Base-by-base conservation (phyloP, 176 grass and related monocot species). In the Oryza longistaminata region DNA sequence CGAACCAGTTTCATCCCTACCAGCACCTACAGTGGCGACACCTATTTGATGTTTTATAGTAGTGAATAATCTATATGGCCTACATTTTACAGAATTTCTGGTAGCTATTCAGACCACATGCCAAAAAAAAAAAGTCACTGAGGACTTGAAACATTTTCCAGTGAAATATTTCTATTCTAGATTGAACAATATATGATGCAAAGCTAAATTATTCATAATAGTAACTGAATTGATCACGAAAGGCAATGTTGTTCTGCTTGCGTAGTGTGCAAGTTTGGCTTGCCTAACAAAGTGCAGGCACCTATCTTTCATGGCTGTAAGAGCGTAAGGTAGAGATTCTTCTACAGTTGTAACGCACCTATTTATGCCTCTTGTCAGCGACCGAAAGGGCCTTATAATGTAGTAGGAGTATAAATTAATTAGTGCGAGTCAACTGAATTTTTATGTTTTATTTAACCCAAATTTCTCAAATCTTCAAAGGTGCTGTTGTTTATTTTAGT, bases 301-400 rank as follows among this genome's bases (percentile, higher is more conserved):
- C 46, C 27, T 6, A 22, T 16, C 3, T 9, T 21, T 58, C 15
- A 17, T 22, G 69, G 66, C 0, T 46, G 34, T 68, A 55, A 69
- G 10, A 9, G 22, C 1, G 44, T 27, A 22, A 45, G 66, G 69
- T 24, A 72, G 1, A 43, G 58, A 67, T 87, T 74, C 70, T 66
- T 49, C 22, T 58, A 45, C 1, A 26, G 40, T 79, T 86, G 68
- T 81, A 61, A 78, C 37, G 34, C 75, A 80, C 29, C 11, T 27
- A 58, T 58, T 58, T 58, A 58, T 58, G 17, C 53, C 53, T 58
- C 19, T 58, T 7, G 53, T 58, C 53, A 58, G 17, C 19, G 53
- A 58, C 53, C 17, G 53, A 58, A 58, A 58, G 6, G 6, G 17
- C 3, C 5, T 65, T 34, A 45, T 34, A 45, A 64, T 64, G 4